Percentiles rank a stretch among this genome's conserved stretches.
Evolutionary conservation across 2,329 filamentous ascomycete species (phyloP).

Genomic region (Colletotrichum trifolii): DNA sequence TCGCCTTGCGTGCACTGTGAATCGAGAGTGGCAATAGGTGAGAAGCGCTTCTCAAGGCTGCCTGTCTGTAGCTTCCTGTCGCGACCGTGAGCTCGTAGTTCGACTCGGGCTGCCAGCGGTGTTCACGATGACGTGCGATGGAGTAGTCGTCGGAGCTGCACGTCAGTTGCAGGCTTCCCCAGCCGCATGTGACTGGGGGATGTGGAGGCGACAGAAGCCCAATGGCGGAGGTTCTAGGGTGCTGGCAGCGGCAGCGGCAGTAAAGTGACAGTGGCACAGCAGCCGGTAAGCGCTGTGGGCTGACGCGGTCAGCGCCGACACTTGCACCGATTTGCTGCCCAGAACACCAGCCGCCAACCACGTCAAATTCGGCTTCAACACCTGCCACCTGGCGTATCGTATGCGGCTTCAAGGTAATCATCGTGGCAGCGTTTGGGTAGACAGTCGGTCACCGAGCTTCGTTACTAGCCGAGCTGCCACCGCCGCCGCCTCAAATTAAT

Average conservation of each 20-base stretch:
- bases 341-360: not conserved
- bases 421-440: too few species aligned
- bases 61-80: not conserved
- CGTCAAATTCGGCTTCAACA: not conserved
- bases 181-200: conserved; percentile 34
- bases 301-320: conserved; percentile 1
- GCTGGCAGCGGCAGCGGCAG: conserved; percentile 7
- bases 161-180: conserved; percentile 17
- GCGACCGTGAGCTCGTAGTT: too few species aligned
- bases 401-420: too few species aligned
- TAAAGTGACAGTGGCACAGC: too few species aligned
- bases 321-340: too few species aligned
- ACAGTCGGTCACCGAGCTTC: too few species aligned
- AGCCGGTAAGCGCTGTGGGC: too few species aligned
- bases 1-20: conserved; percentile 1
- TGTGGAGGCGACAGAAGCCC: conserved; percentile 3
- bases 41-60: not conserved
- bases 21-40: not conserved
- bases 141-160: not conserved
- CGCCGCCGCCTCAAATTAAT: too few species aligned
- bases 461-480: too few species aligned
- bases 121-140: too few species aligned
- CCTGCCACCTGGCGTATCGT: not conserved
- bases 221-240: not conserved
- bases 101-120: too few species aligned